Evolutionary conservation across 2,329 filamentous ascomycete genomes (phyloP).

Genomic region (Fonsecaea pedrosoi): DNA sequence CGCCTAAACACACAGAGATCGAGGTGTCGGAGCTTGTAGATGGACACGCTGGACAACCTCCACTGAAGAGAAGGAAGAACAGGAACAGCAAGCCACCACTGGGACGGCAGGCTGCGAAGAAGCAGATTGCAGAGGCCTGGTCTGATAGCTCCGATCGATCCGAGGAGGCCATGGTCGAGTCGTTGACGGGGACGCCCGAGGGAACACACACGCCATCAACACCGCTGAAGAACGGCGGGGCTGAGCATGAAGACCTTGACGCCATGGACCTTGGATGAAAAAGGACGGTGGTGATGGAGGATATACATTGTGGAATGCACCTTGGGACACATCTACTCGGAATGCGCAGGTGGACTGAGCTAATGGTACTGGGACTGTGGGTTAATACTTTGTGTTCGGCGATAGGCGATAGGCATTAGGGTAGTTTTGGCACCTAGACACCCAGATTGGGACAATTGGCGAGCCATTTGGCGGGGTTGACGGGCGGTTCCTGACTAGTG

Average conservation of each 20-base stretch:
- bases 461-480: not conserved
- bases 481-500: not conserved
- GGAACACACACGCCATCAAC: conserved; percentile 14
- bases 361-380: no score
- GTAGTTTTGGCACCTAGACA: not conserved
- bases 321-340: no score
- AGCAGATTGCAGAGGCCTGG: conserved; percentile 22
- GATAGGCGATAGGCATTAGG: conserved; percentile 6
- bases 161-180: conserved; percentile 26
- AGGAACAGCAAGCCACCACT: conserved; percentile 16
- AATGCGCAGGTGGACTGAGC: no score
- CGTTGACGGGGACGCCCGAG: conserved; percentile 27
- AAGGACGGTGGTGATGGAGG: not conserved
- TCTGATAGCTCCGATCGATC: conserved; percentile 34
- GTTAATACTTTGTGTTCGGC: no score
- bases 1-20: conserved; percentile 25
- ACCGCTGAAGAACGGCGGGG: not conserved
- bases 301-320: no score
- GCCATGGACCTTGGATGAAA: conserved; percentile 35
- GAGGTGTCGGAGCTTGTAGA: conserved; percentile 35
- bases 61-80: conserved; percentile 31
- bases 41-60: conserved; percentile 25
- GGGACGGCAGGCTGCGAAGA: conserved; percentile 23
- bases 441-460: not conserved
- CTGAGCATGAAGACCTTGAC: conserved; percentile 18